Evolutionary conservation across 495 filamentous ascomycete species (phyloP).

Genomic region (Podospora tetraspora): DNA sequence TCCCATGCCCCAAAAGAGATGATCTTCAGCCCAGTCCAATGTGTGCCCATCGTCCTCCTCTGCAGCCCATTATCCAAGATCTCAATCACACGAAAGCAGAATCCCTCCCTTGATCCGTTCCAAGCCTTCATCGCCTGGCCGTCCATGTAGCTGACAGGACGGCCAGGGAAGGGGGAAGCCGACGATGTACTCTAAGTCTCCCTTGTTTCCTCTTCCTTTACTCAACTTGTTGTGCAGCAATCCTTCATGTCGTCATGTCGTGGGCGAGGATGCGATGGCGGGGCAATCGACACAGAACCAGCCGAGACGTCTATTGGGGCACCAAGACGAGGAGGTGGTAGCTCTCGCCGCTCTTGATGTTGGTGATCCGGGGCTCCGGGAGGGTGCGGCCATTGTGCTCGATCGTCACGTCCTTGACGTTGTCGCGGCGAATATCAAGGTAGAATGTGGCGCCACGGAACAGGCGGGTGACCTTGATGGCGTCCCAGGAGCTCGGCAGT

Average conservation of each 20-base stretch:
- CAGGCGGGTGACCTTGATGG: constrained; percentile 42
- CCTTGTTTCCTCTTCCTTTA: not conserved
- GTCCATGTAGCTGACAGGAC: not conserved
- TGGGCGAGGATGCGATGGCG: not conserved
- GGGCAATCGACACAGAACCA: not conserved
- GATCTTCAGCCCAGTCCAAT: not conserved
- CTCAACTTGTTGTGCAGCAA: not conserved
- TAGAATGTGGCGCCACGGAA: constrained; percentile 50
- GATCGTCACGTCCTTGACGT: constrained; percentile 41
- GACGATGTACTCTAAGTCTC: constrained; percentile 5
- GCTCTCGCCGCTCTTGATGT: constrained; percentile 35
- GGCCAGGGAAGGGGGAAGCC: not conserved
- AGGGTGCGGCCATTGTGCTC: constrained; percentile 29
- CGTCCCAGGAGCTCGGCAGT: constrained; percentile 44
- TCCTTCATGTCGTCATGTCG: not conserved
- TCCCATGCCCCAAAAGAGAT: constrained; percentile 3
- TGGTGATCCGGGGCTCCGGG: constrained; percentile 34
- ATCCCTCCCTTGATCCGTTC: constrained; percentile 6
- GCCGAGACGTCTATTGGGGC: constrained; percentile 22
- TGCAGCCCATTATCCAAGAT: constrained; percentile 5
- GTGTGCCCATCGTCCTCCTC: constrained; percentile 1
- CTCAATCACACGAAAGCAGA: constrained; percentile 1
- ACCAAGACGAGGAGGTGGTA: constrained; percentile 40
- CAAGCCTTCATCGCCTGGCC: not conserved
- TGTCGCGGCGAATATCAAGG: constrained; percentile 40